Base-by-base conservation (phyloP, 176 grass and related monocot species). In the Musa schizocarpa region DNA sequence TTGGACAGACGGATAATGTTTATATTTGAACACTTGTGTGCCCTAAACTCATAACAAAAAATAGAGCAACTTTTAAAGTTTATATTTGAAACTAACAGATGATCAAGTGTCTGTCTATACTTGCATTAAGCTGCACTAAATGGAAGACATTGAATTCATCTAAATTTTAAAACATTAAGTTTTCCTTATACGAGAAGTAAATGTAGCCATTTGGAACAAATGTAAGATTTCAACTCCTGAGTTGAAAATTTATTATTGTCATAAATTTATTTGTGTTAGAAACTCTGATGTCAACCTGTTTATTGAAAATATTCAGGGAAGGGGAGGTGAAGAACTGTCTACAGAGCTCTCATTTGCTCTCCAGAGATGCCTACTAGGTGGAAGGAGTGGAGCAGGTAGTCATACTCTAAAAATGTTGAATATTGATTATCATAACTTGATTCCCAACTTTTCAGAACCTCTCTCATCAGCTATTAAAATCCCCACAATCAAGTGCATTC, bases 291-390 rank as follows among this genome's bases (percentile, higher is more conserved):
- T 50, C 12, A 16, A 73, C 21, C 17, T 74, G 34, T 74, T 25
- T 78, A 72, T 70, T 27, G 12, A 52, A 73, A 70, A 65, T 85
- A 84, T 43, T 43, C 66, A 96, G 93, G 93, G 93, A 50, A 87
- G 89, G 86, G 93, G 93, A 56, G 91, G 87, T 54, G 89, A 96
- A 85, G 93, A 90, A 72, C 84, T 92, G 43, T 96, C 93, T 13
- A 13, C 81, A 48, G 93, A 92, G 53, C 85, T 96, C 61, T 90
- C 89, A 66, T 81, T 85, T 77, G 83, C 83, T 25, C 83, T 92
- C 53, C 87, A 96, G 81, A 86, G 81, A 92, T 96, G 93, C 79
- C 85, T 96, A 74, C 80, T 96, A 52, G 93, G 93, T 77, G 87
- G 93, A 63, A 96, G 83, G 86, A 96, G 83, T 9, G 89, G 89